A percentile compares a stretch with the other conserved stretches of the same genome.
Conservation (phyloP, 805 yeast genomes). For the Komagataella kurtzmanii region DNA sequence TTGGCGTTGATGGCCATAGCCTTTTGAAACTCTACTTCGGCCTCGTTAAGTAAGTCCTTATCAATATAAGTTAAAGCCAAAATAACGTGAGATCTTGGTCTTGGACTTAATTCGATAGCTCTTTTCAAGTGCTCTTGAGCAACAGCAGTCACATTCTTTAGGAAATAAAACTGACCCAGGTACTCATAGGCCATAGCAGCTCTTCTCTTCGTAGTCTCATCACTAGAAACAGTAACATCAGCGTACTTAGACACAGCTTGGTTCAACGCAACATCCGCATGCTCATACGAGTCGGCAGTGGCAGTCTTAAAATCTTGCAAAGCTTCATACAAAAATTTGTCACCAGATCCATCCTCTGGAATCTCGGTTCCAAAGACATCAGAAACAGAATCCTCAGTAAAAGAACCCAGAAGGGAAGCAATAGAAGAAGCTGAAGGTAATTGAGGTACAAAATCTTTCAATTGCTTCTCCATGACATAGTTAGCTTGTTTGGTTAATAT, state of each 20-base stretch:
- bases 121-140: conserved; percentile 54
- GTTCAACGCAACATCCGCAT: conserved; percentile 42
- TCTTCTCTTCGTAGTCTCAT: conserved; percentile 21
- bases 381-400: conserved; percentile 40
- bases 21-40: conserved; percentile 51
- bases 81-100: conserved; percentile 72
- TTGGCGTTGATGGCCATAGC: conserved; percentile 61
- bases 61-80: conserved; percentile 80
- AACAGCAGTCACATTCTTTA: conserved; percentile 55
- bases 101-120: conserved; percentile 56
- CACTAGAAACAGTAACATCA: conserved; percentile 15
- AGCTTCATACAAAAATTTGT: conserved; percentile 52
- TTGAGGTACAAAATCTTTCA: conserved; percentile 33
- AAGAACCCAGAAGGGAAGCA: conserved; percentile 83
- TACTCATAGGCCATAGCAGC: conserved; percentile 75
- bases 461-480: conserved; percentile 49
- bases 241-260: conserved; percentile 39
- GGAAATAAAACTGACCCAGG: conserved; percentile 69
- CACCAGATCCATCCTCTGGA: conserved; percentile 40
- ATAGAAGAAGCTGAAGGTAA: conserved; percentile 78
- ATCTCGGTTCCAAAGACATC: conserved; percentile 31
- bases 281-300: conserved; percentile 45
- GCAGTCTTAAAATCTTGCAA: conserved; percentile 33
- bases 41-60: conserved; percentile 45
- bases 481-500: conserved; percentile 73